Evolutionary conservation across 139 green algal genomes (phyloP).

Genomic region (Spirogloea muscicola): DNA sequence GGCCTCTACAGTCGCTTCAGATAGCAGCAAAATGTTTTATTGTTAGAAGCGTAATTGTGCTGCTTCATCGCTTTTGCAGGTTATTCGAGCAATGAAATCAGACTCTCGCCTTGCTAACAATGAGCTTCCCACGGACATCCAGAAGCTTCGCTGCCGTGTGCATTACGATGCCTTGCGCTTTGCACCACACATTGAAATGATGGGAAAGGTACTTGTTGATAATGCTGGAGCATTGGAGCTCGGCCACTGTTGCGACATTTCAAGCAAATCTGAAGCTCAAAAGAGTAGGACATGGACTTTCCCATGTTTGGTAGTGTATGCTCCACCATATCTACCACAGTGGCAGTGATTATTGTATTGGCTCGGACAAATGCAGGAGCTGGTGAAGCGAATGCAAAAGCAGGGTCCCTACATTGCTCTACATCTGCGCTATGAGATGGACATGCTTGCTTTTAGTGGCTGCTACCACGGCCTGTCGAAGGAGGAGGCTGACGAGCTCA

Average conservation of each 20-base stretch:
- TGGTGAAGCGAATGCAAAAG: conserved; percentile 16
- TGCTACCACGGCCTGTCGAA: conserved; percentile 12
- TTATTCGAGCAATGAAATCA: conserved; percentile 15
- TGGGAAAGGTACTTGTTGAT: conserved; percentile 36
- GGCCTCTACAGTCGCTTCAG: too few relatives aligned
- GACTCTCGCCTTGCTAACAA: conserved; percentile 39
- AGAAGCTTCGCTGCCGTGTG: conserved; percentile 40
- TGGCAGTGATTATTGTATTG: too few relatives aligned
- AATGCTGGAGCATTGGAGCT: too few relatives aligned
- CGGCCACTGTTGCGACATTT: too few relatives aligned
- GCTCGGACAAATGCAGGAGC: too few relatives aligned
- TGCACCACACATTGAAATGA: conserved; percentile 24
- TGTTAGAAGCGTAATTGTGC: too few relatives aligned
- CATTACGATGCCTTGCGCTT: conserved; percentile 33
- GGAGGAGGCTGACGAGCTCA: conserved; percentile 8
- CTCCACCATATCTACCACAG: too few relatives aligned
- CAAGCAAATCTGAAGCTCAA: too few relatives aligned
- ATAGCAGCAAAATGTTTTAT: too few relatives aligned
- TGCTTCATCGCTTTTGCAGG: too few relatives aligned
- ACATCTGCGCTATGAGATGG: conserved; percentile 37
- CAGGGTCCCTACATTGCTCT: conserved; percentile 26
- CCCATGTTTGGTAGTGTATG: too few relatives aligned
- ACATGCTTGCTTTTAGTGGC: conserved; percentile 36
- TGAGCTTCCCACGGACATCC: conserved; percentile 28
- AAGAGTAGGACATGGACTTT: too few relatives aligned